Evolutionary conservation across 140 eudicot genomes (phyloP).

Genomic region (Cichorium intybus): DNA sequence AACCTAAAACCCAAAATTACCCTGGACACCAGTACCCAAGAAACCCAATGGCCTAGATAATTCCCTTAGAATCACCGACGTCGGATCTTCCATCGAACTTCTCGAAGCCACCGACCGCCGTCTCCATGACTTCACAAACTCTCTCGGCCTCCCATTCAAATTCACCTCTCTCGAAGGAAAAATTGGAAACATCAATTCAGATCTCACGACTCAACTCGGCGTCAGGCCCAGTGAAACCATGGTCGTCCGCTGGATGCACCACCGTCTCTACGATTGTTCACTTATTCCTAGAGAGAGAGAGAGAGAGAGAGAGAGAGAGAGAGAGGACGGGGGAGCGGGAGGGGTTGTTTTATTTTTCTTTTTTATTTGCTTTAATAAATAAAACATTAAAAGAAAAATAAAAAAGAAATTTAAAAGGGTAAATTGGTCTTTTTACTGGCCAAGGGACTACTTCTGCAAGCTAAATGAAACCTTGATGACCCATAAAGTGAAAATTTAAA

Average conservation of each 20-base stretch:
- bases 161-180: slow-evolving; percentile 63
- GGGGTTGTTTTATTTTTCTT: too few relatives aligned
- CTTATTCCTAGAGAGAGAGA: too few relatives aligned
- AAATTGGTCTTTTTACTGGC: too few relatives aligned
- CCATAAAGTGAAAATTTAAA: too few relatives aligned
- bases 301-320: too few relatives aligned
- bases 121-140: slow-evolving; percentile 61
- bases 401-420: too few relatives aligned
- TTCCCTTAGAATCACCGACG: slow-evolving; percentile 58
- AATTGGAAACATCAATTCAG: slow-evolving; percentile 51
- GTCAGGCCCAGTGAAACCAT: slow-evolving; percentile 44
- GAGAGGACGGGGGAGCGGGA: too few relatives aligned
- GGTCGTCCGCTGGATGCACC: slow-evolving; percentile 83
- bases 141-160: slow-evolving; percentile 66
- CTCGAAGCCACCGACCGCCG: slow-evolving; percentile 65
- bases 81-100: slow-evolving; percentile 55
- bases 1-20: slow-evolving; percentile 35
- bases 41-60: slow-evolving; percentile 95
- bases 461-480: too few relatives aligned
- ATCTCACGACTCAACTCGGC: slow-evolving; percentile 30
- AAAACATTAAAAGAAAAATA: too few relatives aligned
- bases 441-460: too few relatives aligned
- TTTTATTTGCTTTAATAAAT: too few relatives aligned
- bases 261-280: slow-evolving; percentile 75
- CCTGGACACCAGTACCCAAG: slow-evolving; percentile 74